phyloP scores from a whole-genome alignment of 176 grass and related monocot species.

The Juncus inflexus region DNA sequence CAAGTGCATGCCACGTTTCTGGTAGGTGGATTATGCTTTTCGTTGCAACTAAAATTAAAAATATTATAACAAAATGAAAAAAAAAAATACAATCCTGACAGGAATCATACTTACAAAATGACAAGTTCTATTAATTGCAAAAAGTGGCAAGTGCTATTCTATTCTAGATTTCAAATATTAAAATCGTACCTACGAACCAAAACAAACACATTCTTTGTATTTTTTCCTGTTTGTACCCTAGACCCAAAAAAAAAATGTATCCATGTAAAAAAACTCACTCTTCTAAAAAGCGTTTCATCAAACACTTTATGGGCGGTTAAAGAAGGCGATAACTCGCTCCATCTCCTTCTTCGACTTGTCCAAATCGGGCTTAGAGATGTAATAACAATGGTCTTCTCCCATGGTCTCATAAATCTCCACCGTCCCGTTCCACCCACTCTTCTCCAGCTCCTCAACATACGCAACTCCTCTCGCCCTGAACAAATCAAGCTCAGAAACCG shows the following conservation, averaged over 20 bases:
- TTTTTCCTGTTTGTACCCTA: too few relatives aligned
- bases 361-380: conserved; percentile 12
- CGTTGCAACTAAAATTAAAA: too few relatives aligned
- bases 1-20: too few relatives aligned
- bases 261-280: background rate
- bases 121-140: too few relatives aligned
- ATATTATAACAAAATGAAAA: too few relatives aligned
- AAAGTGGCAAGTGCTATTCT: too few relatives aligned
- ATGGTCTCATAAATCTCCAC: conserved; percentile 38
- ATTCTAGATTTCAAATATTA: too few relatives aligned
- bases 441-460: conserved; percentile 30
- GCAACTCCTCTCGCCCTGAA: conserved; percentile 37
- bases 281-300: background rate
- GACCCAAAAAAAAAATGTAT: background rate
- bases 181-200: too few relatives aligned
- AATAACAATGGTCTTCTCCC: conserved; percentile 34
- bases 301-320: conserved; percentile 22
- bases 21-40: too few relatives aligned
- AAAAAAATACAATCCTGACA: too few relatives aligned
- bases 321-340: conserved; percentile 22
- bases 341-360: conserved; percentile 14
- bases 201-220: too few relatives aligned
- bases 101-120: too few relatives aligned
- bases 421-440: conserved; percentile 37
- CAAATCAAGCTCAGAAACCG: conserved; percentile 31